Evolutionary conservation across 2,329 filamentous ascomycete genomes (phyloP), one percentile per base, ranked within the genome.

Genomic region (Aspergillus sp.): DNA sequence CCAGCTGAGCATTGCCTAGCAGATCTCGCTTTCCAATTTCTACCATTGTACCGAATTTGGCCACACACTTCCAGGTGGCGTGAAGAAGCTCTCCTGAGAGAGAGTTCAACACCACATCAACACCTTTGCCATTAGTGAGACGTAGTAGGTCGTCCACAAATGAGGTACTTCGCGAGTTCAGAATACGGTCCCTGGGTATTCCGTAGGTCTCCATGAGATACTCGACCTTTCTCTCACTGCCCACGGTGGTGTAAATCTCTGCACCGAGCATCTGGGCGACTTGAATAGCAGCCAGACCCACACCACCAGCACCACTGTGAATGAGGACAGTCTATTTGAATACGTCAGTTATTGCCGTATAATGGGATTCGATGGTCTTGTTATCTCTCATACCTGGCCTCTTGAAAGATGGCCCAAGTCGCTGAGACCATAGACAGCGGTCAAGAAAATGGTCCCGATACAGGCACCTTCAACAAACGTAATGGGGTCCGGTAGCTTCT

Each of bases 1-100:
- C 64, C 11, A 70, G 53, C n/a, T 61, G 65, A 4, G 59, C 64
- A 41, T 57, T 59, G 0, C 62, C 62, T 1, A 67, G 30, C 6
- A 69, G 53, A 37, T 70, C 67, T 33, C 68, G 52, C 44, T 70
- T 70, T 5, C 68, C 66, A 19, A 70, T 61, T 34, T 70, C 68
- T 9, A 70, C 33, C 61, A 70, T 59, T 6, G 59, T 67, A 1
- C 70, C 70, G 17, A 68, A 69, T 1, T 56, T 51, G 3, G 70
- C 69, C 34, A 73, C 58, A 30, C 69, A 73, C n/a, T 60, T 54
- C 70, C 70, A 72, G 1, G 68, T 64, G 5, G 67, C 68, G 41
- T 67, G 64, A 1, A 73, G 55, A 3, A 68, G 46, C 17, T 66
- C 61, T 5, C 69, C 70, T 3, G 68, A 61, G 0, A 70, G 51